These are phyloP conservation scores for Ligustrum vulgare DNA, from an alignment of 257 asterid species.

Conservation along the genomic window DNA sequence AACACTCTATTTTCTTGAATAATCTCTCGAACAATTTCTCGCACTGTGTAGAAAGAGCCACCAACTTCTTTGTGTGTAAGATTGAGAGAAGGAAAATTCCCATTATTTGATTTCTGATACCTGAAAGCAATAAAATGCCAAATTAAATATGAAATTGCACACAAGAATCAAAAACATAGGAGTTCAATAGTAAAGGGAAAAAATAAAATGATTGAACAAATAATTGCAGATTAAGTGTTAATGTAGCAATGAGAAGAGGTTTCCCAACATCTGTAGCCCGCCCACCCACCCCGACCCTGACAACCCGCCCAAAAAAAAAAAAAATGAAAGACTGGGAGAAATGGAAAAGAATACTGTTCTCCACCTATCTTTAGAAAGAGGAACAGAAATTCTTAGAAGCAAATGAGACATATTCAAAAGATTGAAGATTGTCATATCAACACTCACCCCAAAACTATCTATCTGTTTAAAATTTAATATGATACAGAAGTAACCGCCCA, in stretches of 20 bases:
- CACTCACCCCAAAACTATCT: background rate
- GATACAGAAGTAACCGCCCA: background rate
- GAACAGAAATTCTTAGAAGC: too few species aligned
- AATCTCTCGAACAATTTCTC: constrained; percentile 22
- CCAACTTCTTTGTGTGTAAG: constrained; percentile 60
- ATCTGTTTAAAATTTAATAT: background rate
- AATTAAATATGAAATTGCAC: constrained; percentile 4
- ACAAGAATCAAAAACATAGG: background rate
- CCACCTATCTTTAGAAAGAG: too few species aligned
- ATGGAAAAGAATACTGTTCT: too few species aligned
- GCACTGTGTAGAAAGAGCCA: constrained; percentile 20
- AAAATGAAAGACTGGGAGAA: too few species aligned
- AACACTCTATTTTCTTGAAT: constrained; percentile 21
- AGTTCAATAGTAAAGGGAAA: background rate
- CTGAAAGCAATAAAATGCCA: constrained; percentile 39
- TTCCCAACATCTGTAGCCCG: too few species aligned
- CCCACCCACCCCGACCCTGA: too few species aligned
- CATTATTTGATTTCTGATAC: constrained; percentile 62
- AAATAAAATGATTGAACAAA: background rate
- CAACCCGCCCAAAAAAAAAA: too few species aligned
- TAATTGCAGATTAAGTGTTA: too few species aligned
- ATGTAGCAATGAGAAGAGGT: too few species aligned
- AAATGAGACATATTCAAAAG: background rate
- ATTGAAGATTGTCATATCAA: background rate
- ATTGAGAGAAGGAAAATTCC: constrained; percentile 80